phyloP scores from a whole-genome alignment of 225 moss, liverwort and hornwort species.

The Physcomitrium patens region DNA sequence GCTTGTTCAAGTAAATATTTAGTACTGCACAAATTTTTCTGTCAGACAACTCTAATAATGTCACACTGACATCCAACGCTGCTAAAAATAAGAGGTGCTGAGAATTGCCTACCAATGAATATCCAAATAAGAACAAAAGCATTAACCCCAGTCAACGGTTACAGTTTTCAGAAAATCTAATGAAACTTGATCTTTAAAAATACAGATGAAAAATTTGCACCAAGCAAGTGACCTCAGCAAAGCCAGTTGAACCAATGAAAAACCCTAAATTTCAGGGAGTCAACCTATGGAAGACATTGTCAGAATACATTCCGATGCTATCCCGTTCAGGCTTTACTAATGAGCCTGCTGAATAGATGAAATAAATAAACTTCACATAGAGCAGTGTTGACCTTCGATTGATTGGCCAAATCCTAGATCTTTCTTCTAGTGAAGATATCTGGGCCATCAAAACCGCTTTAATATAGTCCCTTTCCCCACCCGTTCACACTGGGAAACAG shows the following conservation, averaged over 20 bases:
- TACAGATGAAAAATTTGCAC: too few species aligned
- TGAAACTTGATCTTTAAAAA: too few species aligned
- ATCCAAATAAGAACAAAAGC: too few species aligned
- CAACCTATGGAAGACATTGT: constrained; percentile 37
- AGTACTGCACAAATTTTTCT: too few species aligned
- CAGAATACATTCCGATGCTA: constrained; percentile 42
- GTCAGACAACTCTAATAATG: too few species aligned
- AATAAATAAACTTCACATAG: constrained; percentile 34
- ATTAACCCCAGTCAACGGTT: too few species aligned
- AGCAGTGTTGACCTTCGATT: constrained; percentile 35
- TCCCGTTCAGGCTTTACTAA: constrained; percentile 30
- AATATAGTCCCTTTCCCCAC: constrained; percentile 32
- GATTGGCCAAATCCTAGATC: constrained; percentile 35
- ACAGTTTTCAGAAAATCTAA: too few species aligned
- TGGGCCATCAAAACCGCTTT: constrained; percentile 33
- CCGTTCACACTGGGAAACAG: constrained; percentile 13
- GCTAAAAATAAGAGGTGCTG: too few species aligned
- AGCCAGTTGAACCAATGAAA: constrained; percentile 25
- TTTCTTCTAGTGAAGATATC: constrained; percentile 35
- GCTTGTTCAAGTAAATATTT: too few species aligned
- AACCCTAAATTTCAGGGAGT: constrained; percentile 47
- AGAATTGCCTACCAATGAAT: too few species aligned
- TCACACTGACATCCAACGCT: too few species aligned
- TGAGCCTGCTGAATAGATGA: constrained; percentile 31
- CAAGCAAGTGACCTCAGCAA: background rate